Conservation (phyloP, 371 early-diverging fungal genomes). For the Syncephalastrum monosporum region DNA sequence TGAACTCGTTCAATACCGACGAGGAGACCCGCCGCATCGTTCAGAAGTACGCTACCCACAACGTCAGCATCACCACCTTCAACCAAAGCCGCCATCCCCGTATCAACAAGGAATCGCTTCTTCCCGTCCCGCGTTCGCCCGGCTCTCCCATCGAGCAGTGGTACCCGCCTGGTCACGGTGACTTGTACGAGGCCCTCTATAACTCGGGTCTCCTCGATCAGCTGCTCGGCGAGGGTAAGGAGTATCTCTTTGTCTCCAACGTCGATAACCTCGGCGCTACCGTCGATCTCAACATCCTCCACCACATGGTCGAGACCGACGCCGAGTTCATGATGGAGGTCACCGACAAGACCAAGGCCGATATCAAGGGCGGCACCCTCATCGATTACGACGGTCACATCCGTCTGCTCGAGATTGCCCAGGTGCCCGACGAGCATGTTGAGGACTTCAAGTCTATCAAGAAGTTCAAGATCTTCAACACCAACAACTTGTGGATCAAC, state of each 20-base stretch:
- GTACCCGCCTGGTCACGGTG: conserved; percentile 99
- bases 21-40: conserved; percentile 96
- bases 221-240: conserved; percentile 96
- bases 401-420: conserved; percentile 98
- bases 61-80: conserved; percentile 93
- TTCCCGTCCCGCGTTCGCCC: conserved; percentile 81
- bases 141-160: conserved; percentile 55
- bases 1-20: conserved; percentile 99
- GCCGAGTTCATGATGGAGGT: conserved; percentile 99
- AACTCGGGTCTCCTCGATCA: conserved; percentile 96
- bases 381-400: conserved; percentile 97
- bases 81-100: conserved; percentile 98
- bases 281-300: conserved; percentile 92
- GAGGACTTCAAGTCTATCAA: conserved; percentile 99
- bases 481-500: conserved; percentile 99
- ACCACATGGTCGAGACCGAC: conserved; percentile 87
- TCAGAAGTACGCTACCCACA: conserved; percentile 92
- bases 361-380: conserved; percentile 99
- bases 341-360: conserved; percentile 99
- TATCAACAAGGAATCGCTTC: conserved; percentile 90
- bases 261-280: conserved; percentile 99
- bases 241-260: conserved; percentile 99
- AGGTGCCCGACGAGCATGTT: conserved; percentile 97
- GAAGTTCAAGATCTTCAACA: conserved; percentile 99
- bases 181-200: conserved; percentile 93